A percentile compares a stretch with the other conserved stretches of the same genome.
Conservation (phyloP, 352 stramenopile genomes). For the Globisporangium nagaii region DNA sequence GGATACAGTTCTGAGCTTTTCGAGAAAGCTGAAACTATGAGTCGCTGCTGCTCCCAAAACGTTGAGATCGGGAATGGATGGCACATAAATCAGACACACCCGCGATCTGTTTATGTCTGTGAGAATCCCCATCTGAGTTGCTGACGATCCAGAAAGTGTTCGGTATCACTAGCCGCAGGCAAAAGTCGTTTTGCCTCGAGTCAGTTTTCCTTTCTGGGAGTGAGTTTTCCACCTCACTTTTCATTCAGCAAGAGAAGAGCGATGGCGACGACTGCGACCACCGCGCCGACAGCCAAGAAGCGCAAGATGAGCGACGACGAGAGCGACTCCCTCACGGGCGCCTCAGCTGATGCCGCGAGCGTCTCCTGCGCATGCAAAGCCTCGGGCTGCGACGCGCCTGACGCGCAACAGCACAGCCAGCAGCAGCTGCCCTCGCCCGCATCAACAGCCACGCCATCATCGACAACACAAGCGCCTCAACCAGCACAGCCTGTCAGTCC, state of each 20-base stretch:
- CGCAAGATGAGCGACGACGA: slow-evolving; percentile 3
- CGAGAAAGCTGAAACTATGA: no score
- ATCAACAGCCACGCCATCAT: neutral
- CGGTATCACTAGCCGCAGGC: no score
- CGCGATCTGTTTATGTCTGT: no score
- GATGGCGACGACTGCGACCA: neutral
- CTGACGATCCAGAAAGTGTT: no score
- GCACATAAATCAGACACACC: no score
- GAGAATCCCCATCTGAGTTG: no score
- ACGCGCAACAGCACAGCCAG: neutral
- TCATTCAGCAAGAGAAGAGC: neutral
- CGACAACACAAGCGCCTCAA: neutral
- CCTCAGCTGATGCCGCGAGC: neutral
- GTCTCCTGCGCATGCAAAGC: neutral
- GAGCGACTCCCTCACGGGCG: neutral
- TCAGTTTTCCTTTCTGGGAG: no score
- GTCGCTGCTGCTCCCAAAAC: no score
- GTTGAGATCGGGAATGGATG: no score
- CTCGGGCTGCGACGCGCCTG: neutral
- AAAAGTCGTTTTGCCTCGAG: no score
- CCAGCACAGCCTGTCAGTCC: neutral
- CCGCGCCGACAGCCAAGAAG: neutral
- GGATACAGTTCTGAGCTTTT: no score
- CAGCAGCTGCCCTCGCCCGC: neutral
- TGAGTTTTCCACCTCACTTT: neutral